Base-by-base conservation (phyloP, 345 rosid species). In the Leavenworthia alabamica region DNA sequence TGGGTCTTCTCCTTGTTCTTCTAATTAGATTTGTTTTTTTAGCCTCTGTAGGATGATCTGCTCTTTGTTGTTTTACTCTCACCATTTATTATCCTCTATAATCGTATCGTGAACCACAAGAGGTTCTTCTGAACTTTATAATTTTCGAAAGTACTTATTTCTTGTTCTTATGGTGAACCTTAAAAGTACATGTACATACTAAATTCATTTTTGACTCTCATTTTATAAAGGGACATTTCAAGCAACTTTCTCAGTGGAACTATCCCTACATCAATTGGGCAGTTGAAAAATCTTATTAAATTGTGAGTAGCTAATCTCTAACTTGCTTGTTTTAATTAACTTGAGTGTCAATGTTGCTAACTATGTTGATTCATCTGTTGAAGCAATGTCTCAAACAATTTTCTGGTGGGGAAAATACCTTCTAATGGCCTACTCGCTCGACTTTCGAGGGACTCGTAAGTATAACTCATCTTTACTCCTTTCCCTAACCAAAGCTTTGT, bases 311-410 rank as follows among this genome's bases (percentile, higher is more conserved):
- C 78, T 37, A 63, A 41, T 40, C 70, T 71, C 12, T 44, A 28
- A 10, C 15, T 20, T 40, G 50, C 11, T 44, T 11, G 6, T 62
- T 31, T 47, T 48, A 8, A 20, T 32, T 42, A 17, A 42, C 31
- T 23, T 28, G 19, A 52, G 42, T 54, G 51, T 28, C 57, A 11
- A 14, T 70, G 68, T 62, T 54, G 61, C 43, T 77, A 27, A 40
- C 36, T 45, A 66, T 62, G 61, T 56, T 80, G 16, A 61, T 77
- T 50, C 62, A 67, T 60, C 28, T 60, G 62, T 43, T 75, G 70
- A 81, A 93, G 99, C 73, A 88, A 93, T 24, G 84, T 89, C 55
- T 85, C 99, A 10, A 81, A 86, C 77, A 93, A 93, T 79, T 89
- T 93, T 71, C 85, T 93, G 59, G 73, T 13, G 28, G 99, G 99